Evolutionary conservation across 2,329 filamentous ascomycete genomes (phyloP), one percentile per base, ranked within the genome.

Genomic region (Phoma sp.): DNA sequence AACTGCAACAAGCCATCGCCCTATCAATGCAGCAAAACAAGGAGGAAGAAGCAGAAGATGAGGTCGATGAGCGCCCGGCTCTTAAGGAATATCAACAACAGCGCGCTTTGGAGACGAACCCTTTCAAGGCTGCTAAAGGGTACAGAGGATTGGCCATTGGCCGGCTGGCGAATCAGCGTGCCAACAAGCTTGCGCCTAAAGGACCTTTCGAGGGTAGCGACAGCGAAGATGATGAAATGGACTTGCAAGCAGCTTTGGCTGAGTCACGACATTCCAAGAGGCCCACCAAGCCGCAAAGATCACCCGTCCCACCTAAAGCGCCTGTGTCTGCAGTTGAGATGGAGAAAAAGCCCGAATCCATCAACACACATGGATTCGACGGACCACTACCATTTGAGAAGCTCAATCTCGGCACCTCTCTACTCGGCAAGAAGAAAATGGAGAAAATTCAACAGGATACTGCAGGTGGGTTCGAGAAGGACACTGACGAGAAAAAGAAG

Each of bases 311-410:
- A 6, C 68, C 29, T 25, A 51, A 55, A 27, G 43, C 44, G 9
- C 29, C 55, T 41, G 37, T 55, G 29, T 39, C 60, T 13, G 31
- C 52, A 27, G 39, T 58, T 3, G 71, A 74, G 43, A 61, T 72
- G 24, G 68, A 74, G 4, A 71, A 77, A 19, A 67, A 78, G 13
- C 8, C 25, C 12, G 37, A 13, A 6, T 6, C 32, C 6, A 3
- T 68, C 82, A 9, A 86, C 85, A 44, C 84, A 61, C 81, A 85
- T 46, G 77, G 74, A 3, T 90, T 96, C 68, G 85, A 85, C 61
- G 94, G 94, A 0, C 92, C 93, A 0, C 76, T 99, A 5, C 95
- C 95, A 0, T 99, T 99, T 68, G 92, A 96, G 64, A 94, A 83
- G 45, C 77, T 88, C 6, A 83, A 92, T 69, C 81, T 96, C 1